A percentile compares a stretch with the other conserved stretches of the same genome.
Conservation (phyloP, 805 yeast genomes). For the Lipomyces starkeyi region DNA sequence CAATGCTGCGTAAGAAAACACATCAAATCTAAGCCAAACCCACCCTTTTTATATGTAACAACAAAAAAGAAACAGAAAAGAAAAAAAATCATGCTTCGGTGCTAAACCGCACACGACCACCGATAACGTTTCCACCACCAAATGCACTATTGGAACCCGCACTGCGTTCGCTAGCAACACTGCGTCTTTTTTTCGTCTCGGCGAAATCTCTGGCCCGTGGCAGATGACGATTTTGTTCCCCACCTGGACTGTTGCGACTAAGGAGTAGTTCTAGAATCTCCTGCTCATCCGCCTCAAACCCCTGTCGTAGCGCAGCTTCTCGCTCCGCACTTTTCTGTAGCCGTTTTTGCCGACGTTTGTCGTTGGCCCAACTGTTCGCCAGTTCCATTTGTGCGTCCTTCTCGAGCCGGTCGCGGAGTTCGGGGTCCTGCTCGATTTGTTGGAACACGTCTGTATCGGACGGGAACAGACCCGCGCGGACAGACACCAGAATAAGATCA, state of each 20-base stretch:
- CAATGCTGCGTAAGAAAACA: constrained; percentile 3
- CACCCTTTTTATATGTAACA: background rate
- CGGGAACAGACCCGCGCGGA: constrained; percentile 63
- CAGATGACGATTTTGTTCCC: background rate
- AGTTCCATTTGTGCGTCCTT: constrained; percentile 72
- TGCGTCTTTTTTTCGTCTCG: background rate
- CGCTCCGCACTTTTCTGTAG: constrained; percentile 29
- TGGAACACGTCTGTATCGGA: constrained; percentile 82
- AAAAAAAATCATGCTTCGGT: background rate
- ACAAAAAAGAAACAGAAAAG: background rate
- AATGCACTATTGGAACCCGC: background rate
- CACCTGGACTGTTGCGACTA: background rate
- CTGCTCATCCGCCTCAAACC: background rate
- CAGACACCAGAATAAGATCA: constrained; percentile 67
- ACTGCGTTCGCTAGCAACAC: constrained; percentile 12
- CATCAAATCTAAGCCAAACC: background rate
- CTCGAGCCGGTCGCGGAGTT: constrained; percentile 73
- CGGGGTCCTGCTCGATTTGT: constrained; percentile 70
- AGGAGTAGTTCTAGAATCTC: constrained; percentile 15
- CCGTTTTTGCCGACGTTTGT: constrained; percentile 24
- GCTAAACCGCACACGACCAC: constrained; percentile 3
- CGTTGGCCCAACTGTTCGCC: constrained; percentile 76
- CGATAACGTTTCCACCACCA: background rate
- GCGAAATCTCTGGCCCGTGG: background rate
- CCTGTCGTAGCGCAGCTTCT: constrained; percentile 1